phyloP scores from a whole-genome alignment of 139 green algal species.

The Chlamydomonas sphaeroides region DNA sequence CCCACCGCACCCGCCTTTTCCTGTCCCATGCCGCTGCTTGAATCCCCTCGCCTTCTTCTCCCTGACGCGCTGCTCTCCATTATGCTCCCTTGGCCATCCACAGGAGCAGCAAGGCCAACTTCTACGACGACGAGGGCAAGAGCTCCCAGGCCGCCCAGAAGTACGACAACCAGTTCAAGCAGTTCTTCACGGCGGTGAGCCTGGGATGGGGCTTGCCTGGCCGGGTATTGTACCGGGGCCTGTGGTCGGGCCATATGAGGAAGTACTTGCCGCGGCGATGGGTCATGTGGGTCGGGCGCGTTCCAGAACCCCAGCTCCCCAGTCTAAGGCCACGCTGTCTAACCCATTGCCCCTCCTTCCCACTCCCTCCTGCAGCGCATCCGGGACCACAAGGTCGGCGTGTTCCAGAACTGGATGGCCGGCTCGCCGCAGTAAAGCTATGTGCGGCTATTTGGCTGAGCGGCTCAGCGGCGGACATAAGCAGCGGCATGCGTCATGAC shows the following conservation, averaged over 20 bases:
- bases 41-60: not conserved
- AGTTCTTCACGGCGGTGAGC: constrained; percentile 20
- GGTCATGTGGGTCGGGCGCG: too few species aligned
- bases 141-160: not conserved
- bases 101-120: not conserved
- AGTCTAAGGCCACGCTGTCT: too few species aligned
- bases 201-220: not conserved
- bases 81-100: not conserved
- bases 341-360: too few species aligned
- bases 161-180: constrained; percentile 37
- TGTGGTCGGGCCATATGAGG: too few species aligned
- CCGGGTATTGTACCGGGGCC: too few species aligned
- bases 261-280: too few species aligned
- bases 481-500: too few species aligned
- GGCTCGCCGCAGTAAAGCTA: not conserved
- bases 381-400: constrained; percentile 3
- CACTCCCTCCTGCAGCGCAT: too few species aligned
- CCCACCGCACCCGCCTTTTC: too few species aligned
- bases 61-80: not conserved
- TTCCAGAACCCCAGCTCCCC: too few species aligned
- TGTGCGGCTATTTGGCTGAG: not conserved
- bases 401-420: constrained; percentile 6
- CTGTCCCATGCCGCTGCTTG: too few species aligned
- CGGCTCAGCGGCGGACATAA: too few species aligned
- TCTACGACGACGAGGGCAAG: constrained; percentile 27